Evolutionary conservation across 805 yeast genomes (phyloP), one percentile per base, ranked within the genome.

Genomic region (Pichia kluyveri): DNA sequence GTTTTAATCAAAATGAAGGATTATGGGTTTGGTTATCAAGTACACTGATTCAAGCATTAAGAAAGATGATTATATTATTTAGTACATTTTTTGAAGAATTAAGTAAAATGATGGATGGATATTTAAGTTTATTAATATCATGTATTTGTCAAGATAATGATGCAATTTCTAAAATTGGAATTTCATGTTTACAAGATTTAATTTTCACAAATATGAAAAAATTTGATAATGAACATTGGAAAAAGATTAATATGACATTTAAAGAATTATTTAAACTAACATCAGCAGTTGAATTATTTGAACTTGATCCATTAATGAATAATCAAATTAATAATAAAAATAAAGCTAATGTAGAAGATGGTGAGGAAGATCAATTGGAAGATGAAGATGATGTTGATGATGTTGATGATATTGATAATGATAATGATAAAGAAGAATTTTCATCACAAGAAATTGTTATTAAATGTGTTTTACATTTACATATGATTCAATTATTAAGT

Each of bases 91-190:
- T 90, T 62, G 86, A 77, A 40, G 75, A 82, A 3, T 76, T 93
- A 59, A 82, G 82, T 56, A 72, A 78, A 40, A 79, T 86, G 76
- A 70, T 91, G 45, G 86, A 80, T 51, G 93, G 87, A 1, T 88
- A 85, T 62, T 71, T 95, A 64, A 80, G 79, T 18, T 71, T 95
- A 45, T 67, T 93, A 48, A 80, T 82, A 2, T 82, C 91, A 7
- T 93, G 99, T 66, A 87, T 93, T 44, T 88, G 96, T 57, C 99
- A 93, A 65, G 96, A 90, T 57, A 91, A 93, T 62, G 99, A 93
- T 59, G 90, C 98, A 0, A 89, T 95, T 57, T 95, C 97, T 0
- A 76, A 96, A 57, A 91, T 91, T 54, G 99, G 99, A 34, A 77
- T 95, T 59, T 79, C 91, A 9, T 90, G 99, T 62, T 72, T 93